phyloP scores from a whole-genome alignment of 129 eudicot genomes.

The Flaveria brownii region DNA sequence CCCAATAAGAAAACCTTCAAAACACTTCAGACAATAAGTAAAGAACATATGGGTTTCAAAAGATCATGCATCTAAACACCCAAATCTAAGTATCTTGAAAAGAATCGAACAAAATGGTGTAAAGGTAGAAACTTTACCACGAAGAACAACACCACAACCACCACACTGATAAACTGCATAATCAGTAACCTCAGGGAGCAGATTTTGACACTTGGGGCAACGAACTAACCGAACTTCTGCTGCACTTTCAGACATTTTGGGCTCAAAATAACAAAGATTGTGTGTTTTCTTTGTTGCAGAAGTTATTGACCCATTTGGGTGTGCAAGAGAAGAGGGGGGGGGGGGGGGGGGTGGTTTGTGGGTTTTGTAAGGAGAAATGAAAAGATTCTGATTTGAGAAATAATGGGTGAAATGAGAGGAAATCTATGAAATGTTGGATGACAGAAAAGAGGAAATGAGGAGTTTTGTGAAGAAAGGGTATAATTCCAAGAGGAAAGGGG shows the following conservation, averaged over 20 bases:
- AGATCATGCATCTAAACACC: constrained; percentile 19
- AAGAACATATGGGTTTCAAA: too few species aligned
- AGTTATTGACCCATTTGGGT: not conserved
- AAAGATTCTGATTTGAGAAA: constrained; percentile 34
- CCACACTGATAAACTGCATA: constrained; percentile 78
- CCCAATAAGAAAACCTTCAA: not conserved
- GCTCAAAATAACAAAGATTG: constrained; percentile 25
- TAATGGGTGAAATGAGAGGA: constrained; percentile 35
- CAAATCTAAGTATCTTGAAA: constrained; percentile 18
- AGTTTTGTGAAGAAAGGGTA: constrained; percentile 29
- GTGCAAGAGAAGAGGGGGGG: not conserved
- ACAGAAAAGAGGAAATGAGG: constrained; percentile 17
- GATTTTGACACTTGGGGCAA: constrained; percentile 71
- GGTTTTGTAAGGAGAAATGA: constrained; percentile 24
- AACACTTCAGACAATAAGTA: too few species aligned
- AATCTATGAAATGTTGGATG: constrained; percentile 19
- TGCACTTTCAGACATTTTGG: constrained; percentile 53
- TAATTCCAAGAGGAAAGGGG: constrained; percentile 33
- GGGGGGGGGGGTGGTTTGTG: not conserved
- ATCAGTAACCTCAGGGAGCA: constrained; percentile 69
- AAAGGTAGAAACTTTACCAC: constrained; percentile 45
- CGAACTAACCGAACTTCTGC: constrained; percentile 66
- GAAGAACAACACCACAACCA: constrained; percentile 78
- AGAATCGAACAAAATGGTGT: not conserved
- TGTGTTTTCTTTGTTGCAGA: not conserved